phyloP scores from a whole-genome alignment of 1,284 basidiomycete species.

The Sanghuangporus weigelae region DNA sequence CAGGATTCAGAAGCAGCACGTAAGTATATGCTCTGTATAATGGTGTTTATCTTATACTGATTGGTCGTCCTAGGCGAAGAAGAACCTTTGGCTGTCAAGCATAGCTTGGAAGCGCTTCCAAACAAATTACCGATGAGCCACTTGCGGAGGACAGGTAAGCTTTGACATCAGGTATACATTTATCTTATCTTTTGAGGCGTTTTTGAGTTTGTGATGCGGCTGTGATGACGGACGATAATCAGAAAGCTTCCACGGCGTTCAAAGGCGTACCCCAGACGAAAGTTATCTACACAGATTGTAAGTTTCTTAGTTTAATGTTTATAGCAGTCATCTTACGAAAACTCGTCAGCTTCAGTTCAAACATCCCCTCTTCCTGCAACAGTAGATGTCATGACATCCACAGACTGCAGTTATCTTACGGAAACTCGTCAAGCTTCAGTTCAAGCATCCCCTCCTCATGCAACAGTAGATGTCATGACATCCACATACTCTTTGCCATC shows the following conservation, averaged over 20 bases:
- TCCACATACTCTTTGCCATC: too few relatives aligned
- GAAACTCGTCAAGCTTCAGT: not conserved
- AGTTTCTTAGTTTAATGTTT: not conserved
- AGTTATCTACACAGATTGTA: not conserved
- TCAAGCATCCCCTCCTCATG: too few relatives aligned
- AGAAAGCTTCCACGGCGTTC: not conserved
- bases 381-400: too few relatives aligned
- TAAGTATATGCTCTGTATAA: not conserved
- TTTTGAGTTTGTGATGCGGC: not conserved
- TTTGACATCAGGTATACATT: not conserved
- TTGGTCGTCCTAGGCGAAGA: not conserved
- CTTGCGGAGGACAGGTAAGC: not conserved
- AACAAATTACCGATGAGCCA: not conserved
- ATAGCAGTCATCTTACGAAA: too few relatives aligned
- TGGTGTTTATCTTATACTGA: not conserved
- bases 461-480: too few relatives aligned
- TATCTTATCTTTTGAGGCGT: not conserved
- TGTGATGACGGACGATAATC: conserved; percentile 1
- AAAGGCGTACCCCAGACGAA: not conserved
- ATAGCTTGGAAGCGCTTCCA: not conserved
- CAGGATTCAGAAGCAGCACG: not conserved
- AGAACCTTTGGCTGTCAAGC: not conserved
- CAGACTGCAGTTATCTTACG: too few relatives aligned
- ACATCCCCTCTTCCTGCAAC: not conserved
- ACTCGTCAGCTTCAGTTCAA: not conserved